A percentile compares a stretch with the other conserved stretches of the same genome.
These are phyloP conservation scores for Alternaria consortialis DNA, from an alignment of 2,329 filamentous ascomycete genomes.

Conservation along the genomic window DNA sequence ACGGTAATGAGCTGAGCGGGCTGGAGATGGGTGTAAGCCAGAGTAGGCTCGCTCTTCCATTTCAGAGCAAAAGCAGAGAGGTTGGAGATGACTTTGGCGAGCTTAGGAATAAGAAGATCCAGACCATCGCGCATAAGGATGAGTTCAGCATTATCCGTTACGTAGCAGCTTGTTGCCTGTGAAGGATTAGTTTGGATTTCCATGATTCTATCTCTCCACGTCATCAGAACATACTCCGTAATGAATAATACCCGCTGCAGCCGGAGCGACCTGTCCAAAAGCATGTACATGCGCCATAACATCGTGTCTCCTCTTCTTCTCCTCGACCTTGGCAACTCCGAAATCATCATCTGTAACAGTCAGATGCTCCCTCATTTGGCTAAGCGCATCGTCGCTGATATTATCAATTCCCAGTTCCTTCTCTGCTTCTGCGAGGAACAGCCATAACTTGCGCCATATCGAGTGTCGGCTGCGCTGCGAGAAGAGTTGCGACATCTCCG, in stretches of 20 bases:
- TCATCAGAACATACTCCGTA: conserved; percentile 60
- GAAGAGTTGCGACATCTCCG: conserved; percentile 72
- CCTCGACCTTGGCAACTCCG: conserved; percentile 57
- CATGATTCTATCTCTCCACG: rapidly evolving
- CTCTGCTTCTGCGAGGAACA: conserved; percentile 82
- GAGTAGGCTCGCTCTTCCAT: conserved; percentile 75
- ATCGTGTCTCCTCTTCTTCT: conserved; percentile 69
- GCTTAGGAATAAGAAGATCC: conserved; percentile 77
- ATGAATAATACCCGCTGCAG: conserved; percentile 85
- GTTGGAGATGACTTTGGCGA: conserved; percentile 81
- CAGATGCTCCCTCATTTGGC: conserved; percentile 57
- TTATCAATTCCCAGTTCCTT: conserved; percentile 76
- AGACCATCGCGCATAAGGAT: conserved; percentile 80
- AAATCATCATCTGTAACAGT: conserved; percentile 60
- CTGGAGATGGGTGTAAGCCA: conserved; percentile 80
- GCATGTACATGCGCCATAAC: conserved; percentile 75
- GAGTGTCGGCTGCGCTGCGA: conserved; percentile 76
- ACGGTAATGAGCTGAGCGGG: conserved; percentile 71
- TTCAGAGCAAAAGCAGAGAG: conserved; percentile 75
- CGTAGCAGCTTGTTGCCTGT: conserved; percentile 39
- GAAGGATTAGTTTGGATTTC: conserved; percentile 70
- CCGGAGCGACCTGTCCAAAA: conserved; percentile 76
- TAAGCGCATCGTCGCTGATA: conserved; percentile 71
- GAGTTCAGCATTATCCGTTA: conserved; percentile 41
- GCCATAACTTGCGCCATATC: conserved; percentile 87